A percentile compares a stretch with the other conserved stretches of the same genome.
These are phyloP conservation scores for Hysterangium stoloniferum DNA, from an alignment of 768 basidiomycete genomes.

Conservation along the genomic window DNA sequence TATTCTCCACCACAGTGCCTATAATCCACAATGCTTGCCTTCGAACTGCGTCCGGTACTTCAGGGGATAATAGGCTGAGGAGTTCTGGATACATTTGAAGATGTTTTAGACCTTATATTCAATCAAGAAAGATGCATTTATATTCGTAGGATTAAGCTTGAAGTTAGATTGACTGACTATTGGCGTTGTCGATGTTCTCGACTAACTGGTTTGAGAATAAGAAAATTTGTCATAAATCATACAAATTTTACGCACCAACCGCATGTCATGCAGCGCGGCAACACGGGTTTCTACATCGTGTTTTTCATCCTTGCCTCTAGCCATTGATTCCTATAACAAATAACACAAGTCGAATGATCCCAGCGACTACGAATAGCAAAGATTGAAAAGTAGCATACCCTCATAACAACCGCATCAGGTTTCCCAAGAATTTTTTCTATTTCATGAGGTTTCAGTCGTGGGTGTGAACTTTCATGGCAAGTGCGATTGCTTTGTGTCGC, in stretches of 20 bases:
- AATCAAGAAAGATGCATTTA: no score
- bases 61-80: constrained; percentile 44
- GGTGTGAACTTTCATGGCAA: constrained; percentile 20
- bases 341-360: neutral
- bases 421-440: constrained; percentile 83
- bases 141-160: neutral
- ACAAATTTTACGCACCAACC: constrained; percentile 57
- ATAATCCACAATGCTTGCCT: constrained; percentile 75
- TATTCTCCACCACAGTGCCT: constrained; percentile 87
- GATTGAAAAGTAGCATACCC: no score
- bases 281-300: constrained; percentile 52
- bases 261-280: constrained; percentile 71
- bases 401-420: constrained; percentile 77
- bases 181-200: constrained; percentile 88
- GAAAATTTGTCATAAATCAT: neutral
- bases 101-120: constrained; percentile 71
- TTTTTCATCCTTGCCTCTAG: constrained; percentile 48
- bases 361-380: neutral
- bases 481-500: constrained; percentile 62
- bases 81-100: constrained; percentile 68
- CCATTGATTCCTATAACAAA: constrained; percentile 44
- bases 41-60: constrained; percentile 52
- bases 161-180: constrained; percentile 40
- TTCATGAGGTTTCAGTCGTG: constrained; percentile 27
- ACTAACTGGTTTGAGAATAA: constrained; percentile 57